Evolutionary conservation across 345 rosid genomes (phyloP).

Genomic region (Lenwebbia sp.): DNA sequence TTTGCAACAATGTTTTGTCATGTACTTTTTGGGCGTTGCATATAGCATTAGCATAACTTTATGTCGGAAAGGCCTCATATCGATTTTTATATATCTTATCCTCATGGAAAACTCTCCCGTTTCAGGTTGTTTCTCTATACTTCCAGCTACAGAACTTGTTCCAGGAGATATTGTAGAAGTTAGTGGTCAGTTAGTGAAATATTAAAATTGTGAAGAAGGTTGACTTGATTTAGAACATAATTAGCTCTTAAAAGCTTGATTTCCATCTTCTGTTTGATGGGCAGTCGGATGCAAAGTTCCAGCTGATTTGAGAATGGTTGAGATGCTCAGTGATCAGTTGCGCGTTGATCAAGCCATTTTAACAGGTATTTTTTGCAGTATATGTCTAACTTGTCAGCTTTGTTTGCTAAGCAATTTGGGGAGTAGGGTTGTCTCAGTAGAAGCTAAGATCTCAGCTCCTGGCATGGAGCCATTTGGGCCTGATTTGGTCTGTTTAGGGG

Average conservation of each 20-base stretch:
- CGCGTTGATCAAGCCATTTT: conserved; percentile 99
- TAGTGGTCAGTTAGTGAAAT: conserved; percentile 39
- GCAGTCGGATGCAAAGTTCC: conserved; percentile 98
- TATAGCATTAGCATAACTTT: not conserved
- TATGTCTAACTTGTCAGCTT: not conserved
- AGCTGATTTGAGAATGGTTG: conserved; percentile 96
- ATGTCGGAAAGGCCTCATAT: not conserved
- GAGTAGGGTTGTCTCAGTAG: not conserved
- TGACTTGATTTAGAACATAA: not conserved
- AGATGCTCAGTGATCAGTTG: conserved; percentile 78
- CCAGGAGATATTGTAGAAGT: conserved; percentile 98
- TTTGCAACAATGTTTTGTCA: not conserved
- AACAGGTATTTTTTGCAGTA: conserved; percentile 44
- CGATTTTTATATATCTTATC: not conserved
- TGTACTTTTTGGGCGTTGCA: not conserved
- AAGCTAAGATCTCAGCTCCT: not conserved
- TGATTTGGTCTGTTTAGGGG: not conserved
- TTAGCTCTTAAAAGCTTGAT: not conserved
- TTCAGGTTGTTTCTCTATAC: conserved; percentile 94
- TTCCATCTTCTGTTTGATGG: not conserved
- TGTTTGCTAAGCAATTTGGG: not conserved
- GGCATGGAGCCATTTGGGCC: not conserved
- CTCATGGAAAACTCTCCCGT: not conserved
- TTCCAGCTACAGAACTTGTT: conserved; percentile 91
- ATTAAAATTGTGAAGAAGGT: not conserved